Base-by-base conservation (phyloP, 495 filamentous ascomycete genomes). In the Chaetomium fimeti region DNA sequence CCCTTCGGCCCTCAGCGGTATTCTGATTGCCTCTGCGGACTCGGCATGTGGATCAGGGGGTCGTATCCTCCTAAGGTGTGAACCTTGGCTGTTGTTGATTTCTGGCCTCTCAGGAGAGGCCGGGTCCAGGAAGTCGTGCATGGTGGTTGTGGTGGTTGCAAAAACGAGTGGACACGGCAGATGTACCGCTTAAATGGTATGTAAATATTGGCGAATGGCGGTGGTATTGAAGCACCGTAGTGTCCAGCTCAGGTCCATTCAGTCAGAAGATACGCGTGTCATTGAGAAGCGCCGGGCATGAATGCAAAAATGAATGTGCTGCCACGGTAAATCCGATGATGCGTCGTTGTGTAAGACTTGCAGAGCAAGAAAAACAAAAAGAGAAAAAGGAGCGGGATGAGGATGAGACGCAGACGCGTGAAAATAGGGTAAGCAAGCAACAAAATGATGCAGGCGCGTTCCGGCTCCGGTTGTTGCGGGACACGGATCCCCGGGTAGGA, bases 1-100 rank as follows among this genome's bases (percentile, higher is more conserved):
- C 28, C 68, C 64, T 25, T 75, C 72, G 25, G 53, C 22, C 29
- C 69, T 69, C 47, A 74, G 60, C 13, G 74, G 73, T 0, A 73
- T 63, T 18, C 68, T 65, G 18, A 64, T 61, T 11, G 56, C 60
- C 16, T 71, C 66, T n/a, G 49, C 70, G 25, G 40, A 20, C 9
- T 25, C 65, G 42, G 32, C n/a, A 38, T 56, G 43, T 25, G 68
- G 60, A 54, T 66, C 51, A 12, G 70, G 73, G 18, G 73, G 73
- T 18, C 71, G 67, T 57, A 53, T 22, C 47, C 73, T 70, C 29
- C 64, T 66, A 3, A 58, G 63, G 11, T 68, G 57, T 24, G 64
- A 47, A 51, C 49, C 42, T 47, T 70, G 69, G 52, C 51, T 66
- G 51, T 66, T 68, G 18, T 61, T 60, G 12, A 58, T 43, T 54